Percentiles rank a stretch among this genome's conserved stretches.
Evolutionary conservation across 2,329 filamentous ascomycete species (phyloP).

Genomic region (Daldinia sp.): DNA sequence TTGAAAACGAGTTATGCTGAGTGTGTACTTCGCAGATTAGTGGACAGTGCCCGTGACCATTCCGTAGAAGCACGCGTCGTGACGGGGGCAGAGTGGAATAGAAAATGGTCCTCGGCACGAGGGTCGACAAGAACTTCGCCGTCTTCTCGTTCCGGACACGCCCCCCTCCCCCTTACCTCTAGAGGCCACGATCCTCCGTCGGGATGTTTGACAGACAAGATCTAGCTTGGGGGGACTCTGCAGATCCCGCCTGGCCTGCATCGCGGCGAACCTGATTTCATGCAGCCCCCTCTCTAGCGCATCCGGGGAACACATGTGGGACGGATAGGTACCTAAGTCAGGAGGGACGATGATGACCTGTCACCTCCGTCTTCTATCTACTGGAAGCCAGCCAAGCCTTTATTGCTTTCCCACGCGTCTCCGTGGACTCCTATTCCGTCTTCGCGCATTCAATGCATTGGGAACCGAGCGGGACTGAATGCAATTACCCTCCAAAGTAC

Average conservation of each 20-base stretch:
- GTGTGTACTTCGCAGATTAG: not conserved
- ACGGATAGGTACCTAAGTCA: conserved; percentile 12
- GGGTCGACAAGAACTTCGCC: not conserved
- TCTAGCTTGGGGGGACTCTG: conserved; percentile 41
- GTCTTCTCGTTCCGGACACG: not conserved
- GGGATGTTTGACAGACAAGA: conserved; percentile 36
- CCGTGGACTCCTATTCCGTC: conserved; percentile 13
- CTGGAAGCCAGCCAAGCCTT: conserved; percentile 1
- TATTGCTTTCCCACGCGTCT: conserved; percentile 8
- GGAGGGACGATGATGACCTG: conserved; percentile 17
- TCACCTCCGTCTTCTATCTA: conserved; percentile 8
- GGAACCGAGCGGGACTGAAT: conserved; percentile 18
- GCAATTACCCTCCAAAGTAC: conserved; percentile 36
- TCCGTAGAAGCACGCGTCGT: not conserved
- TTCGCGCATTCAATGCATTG: conserved; percentile 25
- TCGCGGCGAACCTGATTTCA: conserved; percentile 36
- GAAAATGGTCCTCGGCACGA: not conserved
- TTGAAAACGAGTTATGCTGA: not conserved
- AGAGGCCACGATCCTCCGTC: not conserved
- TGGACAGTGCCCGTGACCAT: not conserved
- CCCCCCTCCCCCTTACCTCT: not conserved
- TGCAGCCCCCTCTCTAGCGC: conserved; percentile 25
- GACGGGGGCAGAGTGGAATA: not conserved
- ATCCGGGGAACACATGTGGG: conserved; percentile 23
- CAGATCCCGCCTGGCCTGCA: conserved; percentile 41